Evolutionary conservation across 768 basidiomycete species (phyloP), one percentile per base, ranked within the genome.

Genomic region (Amanita rimosa): DNA sequence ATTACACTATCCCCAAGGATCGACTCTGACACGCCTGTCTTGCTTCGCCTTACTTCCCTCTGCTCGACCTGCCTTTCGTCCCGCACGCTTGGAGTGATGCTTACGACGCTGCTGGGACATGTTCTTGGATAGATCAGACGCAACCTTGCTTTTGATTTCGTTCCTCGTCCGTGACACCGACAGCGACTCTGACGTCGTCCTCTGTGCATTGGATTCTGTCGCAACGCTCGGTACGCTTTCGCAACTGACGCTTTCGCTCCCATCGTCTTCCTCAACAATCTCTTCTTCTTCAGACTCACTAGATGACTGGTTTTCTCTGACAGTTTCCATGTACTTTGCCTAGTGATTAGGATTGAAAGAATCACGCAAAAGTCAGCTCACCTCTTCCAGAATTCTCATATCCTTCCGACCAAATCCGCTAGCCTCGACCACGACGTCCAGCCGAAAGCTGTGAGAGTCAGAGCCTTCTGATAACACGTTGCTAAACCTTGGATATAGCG

Each of bases 381-480:
- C 94, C 72, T 92, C 82, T 65, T 93, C 90, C 48, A 97, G 67
- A 36, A 76, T 67, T 58, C 81, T 79, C 73, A 88, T 80, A 60
- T 95, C 84, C 58, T 83, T 83, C 55, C 83, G 74, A 52, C 81
- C 81, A 64, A 95, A 97, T 21, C 95, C 95, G 69, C 91, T 95
- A 2, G 96, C 96, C 43, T 86, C 85, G 5, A 97, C 94, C 55
- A 89, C 75, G 16, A 96, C 81, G 68, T 99, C 96, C 41, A 97
- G 67, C 51, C 76, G 73, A 64, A 91, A 91, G n/a, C 74, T 72
- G 10, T 65, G 70, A 26, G 66, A 68, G 54, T 74, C 73, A 40
- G 59, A 56, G 21, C 61, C 59, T 26, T 77, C 72, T 24, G 70
- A 68, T 50, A 87, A 46, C 0, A 76, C 74, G 54, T 78, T 78